phyloP scores from a whole-genome alignment of 2,329 filamentous ascomycete genomes.

The Arachnomyces sp. region DNA sequence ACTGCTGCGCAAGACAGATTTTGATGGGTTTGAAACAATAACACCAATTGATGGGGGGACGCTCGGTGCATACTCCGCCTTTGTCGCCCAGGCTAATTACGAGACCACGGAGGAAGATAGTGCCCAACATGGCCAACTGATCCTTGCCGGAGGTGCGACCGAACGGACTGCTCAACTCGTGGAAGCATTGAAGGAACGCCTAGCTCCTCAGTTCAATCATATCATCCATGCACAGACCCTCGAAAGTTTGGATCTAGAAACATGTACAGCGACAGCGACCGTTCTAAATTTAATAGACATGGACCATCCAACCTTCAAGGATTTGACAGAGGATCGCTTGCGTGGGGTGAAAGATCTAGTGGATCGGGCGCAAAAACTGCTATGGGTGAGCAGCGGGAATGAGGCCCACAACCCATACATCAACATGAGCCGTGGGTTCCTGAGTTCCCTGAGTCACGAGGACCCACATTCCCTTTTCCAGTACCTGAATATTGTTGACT shows the following conservation, averaged over 20 bases:
- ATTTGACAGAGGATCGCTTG: not conserved
- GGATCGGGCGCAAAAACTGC: not conserved
- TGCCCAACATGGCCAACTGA: too few relatives aligned
- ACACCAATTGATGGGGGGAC: too few relatives aligned
- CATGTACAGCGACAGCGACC: not conserved
- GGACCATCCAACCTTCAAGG: slow-evolving; percentile 2
- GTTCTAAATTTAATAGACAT: slow-evolving; percentile 3
- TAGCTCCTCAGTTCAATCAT: not conserved
- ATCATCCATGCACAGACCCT: not conserved
- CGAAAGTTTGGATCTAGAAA: not conserved
- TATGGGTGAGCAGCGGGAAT: slow-evolving; percentile 5
- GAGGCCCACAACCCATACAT: not conserved
- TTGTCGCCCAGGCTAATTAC: slow-evolving; percentile 25
- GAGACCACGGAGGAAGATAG: slow-evolving; percentile 10
- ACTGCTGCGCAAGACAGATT: slow-evolving; percentile 7
- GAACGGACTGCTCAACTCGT: not conserved
- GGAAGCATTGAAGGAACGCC: not conserved
- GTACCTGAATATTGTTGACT: not conserved
- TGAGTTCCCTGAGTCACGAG: not conserved
- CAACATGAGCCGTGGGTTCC: slow-evolving; percentile 1
- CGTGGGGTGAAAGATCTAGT: not conserved
- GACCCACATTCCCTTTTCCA: not conserved
- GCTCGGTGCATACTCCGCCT: slow-evolving; percentile 20
- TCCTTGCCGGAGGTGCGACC: too few relatives aligned
- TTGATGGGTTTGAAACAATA: slow-evolving; percentile 8